phyloP scores from a whole-genome alignment of 345 rosid species.

The Sonneratia caseolaris region DNA sequence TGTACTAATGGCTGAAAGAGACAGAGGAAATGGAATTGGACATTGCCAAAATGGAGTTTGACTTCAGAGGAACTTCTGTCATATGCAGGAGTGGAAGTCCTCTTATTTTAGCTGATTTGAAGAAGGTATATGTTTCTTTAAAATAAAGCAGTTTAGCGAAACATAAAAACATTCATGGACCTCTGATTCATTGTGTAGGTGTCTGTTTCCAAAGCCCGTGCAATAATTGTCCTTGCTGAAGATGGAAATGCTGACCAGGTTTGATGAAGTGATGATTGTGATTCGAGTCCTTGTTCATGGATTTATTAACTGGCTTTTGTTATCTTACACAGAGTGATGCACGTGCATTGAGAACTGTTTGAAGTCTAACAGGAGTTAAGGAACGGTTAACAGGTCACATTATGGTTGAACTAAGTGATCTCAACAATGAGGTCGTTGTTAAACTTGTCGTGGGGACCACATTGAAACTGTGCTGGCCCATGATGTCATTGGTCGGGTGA shows the following conservation, averaged over 20 bases:
- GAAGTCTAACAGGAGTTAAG: slow-evolving; percentile 66
- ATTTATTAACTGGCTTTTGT: not conserved
- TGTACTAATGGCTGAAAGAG: slow-evolving; percentile 70
- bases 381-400: slow-evolving; percentile 69
- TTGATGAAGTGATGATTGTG: slow-evolving; percentile 13
- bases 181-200: slow-evolving; percentile 28
- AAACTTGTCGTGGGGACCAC: slow-evolving; percentile 72
- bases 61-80: slow-evolving; percentile 59
- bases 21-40: slow-evolving; percentile 80
- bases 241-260: slow-evolving; percentile 89
- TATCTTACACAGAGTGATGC: slow-evolving; percentile 53
- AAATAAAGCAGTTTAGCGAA: not conserved
- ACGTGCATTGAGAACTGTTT: slow-evolving; percentile 66
- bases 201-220: slow-evolving; percentile 70
- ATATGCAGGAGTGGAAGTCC: slow-evolving; percentile 77
- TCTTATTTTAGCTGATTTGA: slow-evolving; percentile 56
- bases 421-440: slow-evolving; percentile 67
- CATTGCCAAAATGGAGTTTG: slow-evolving; percentile 72
- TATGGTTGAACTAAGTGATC: slow-evolving; percentile 68
- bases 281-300: slow-evolving; percentile 1
- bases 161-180: not conserved
- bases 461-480: slow-evolving; percentile 73
- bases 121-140: slow-evolving; percentile 32
- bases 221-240: slow-evolving; percentile 61
- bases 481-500: slow-evolving; percentile 72